Conservation (phyloP, 257 asterid species). For the Fraxinus pennsylvanica region DNA sequence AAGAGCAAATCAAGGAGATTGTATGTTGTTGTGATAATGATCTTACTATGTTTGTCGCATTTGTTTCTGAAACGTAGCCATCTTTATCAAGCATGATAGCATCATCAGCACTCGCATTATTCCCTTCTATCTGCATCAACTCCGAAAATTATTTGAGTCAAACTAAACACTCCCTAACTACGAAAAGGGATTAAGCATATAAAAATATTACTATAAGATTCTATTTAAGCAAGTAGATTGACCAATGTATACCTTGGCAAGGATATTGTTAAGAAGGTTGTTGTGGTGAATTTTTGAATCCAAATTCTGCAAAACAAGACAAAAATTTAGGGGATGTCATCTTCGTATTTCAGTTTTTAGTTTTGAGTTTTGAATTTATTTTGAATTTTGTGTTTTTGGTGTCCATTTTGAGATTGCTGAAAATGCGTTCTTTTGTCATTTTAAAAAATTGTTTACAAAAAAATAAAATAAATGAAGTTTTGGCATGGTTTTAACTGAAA, state of each 20-base stretch:
- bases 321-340: not conserved
- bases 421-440: too few species aligned
- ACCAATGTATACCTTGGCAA: constrained; percentile 66
- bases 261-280: constrained; percentile 91
- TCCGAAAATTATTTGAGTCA: constrained; percentile 16
- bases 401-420: too few species aligned
- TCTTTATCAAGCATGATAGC: constrained; percentile 94
- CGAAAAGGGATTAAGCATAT: not conserved
- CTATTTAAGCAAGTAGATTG: constrained; percentile 13
- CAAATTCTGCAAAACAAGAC: constrained; percentile 63
- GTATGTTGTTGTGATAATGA: constrained; percentile 17
- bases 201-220: not conserved
- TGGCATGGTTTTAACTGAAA: too few species aligned
- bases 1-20: not conserved
- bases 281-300: constrained; percentile 95
- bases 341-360: too few species aligned
- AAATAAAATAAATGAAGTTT: too few species aligned
- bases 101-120: constrained; percentile 80
- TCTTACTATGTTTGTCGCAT: constrained; percentile 88
- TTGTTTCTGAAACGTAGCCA: constrained; percentile 93
- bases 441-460: too few species aligned
- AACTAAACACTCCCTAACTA: not conserved
- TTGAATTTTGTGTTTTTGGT: too few species aligned
- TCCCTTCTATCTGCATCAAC: constrained; percentile 83
- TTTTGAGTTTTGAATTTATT: too few species aligned